Conservation (phyloP, 306 rosid genomes). For the Biancaea sappan region DNA sequence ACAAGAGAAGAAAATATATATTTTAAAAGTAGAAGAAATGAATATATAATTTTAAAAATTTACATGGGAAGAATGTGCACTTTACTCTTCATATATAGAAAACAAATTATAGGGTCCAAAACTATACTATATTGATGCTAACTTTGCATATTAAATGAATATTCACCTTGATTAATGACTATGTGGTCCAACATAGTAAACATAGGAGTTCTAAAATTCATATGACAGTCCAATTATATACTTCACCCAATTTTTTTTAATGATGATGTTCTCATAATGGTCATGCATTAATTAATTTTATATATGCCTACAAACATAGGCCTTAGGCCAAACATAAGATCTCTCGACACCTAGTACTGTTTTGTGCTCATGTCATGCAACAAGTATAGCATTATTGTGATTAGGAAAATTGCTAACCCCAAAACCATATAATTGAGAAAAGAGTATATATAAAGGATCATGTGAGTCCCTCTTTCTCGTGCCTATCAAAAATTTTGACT, state of each 20-base stretch:
- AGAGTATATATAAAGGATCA: background rate
- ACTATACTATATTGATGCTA: too few species aligned
- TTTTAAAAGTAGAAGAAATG: too few species aligned
- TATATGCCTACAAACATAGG: background rate
- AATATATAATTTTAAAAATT: too few species aligned
- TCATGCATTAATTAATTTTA: background rate
- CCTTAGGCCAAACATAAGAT: background rate
- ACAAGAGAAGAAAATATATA: too few species aligned
- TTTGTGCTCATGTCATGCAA: background rate
- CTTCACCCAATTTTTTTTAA: background rate
- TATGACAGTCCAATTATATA: too few species aligned
- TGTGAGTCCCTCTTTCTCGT: slow-evolving; percentile 6
- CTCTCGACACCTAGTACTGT: background rate
- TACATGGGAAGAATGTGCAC: too few species aligned
- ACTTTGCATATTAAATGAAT: too few species aligned
- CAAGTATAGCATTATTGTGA: background rate
- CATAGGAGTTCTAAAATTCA: too few species aligned
- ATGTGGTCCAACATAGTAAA: too few species aligned
- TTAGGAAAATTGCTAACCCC: background rate
- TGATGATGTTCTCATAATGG: background rate
- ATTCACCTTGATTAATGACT: too few species aligned
- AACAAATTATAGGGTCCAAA: too few species aligned
- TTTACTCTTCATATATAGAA: too few species aligned
- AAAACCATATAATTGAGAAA: background rate
- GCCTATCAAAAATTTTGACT: background rate